Evolutionary conservation across 139 green algal genomes (phyloP), one percentile per base, ranked within the genome.

Genomic region (Spirogloea muscicola): DNA sequence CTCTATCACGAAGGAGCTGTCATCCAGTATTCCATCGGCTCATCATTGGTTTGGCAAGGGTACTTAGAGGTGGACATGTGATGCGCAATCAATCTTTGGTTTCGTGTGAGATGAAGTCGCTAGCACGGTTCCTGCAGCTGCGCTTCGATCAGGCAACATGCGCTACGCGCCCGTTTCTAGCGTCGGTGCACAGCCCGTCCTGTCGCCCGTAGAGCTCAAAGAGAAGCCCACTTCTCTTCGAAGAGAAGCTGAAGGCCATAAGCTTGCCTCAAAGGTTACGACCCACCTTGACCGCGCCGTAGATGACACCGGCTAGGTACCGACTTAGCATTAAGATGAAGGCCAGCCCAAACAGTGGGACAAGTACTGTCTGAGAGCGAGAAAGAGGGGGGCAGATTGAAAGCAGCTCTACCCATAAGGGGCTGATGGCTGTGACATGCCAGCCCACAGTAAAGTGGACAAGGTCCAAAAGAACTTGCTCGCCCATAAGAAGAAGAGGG

Each of bases 91-190:
- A 5, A 46, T 46, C 29, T 43, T 46, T 43, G 65, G 66, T n/a
- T 67, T 68, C 65, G 66, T 74, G 65, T 67, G 66, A 70, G 38
- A 43, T 18, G 37, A n/a, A 18, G 66, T 34, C 31, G 42, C 65
- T 34, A 46, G 65, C 1, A 74, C 18, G 29, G 29, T 18, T n/a
- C 44, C 65, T 27, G 34, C 39, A 1, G 34, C 48, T 21, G 44
- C 65, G 1, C 44, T 74, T 34, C 44, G 39, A 25, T 43, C 66
- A 43, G 65, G 44, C 29, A 31, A n/a, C n/a, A 74, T 27, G 29
- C 65, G 49, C 10, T 74, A 36, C 27, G 25, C 62, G 10, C 62
- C 27, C n/a, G 31, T 27, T 31, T 36, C 62, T 25, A 63, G 27
- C 43, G 62, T 36, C 29, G 63, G 31, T 18, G 62, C 62, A 6